A percentile compares a stretch with the other conserved stretches of the same genome.
phyloP scores from a whole-genome alignment of 257 asterid genomes.

The Solanum medicagineum region DNA sequence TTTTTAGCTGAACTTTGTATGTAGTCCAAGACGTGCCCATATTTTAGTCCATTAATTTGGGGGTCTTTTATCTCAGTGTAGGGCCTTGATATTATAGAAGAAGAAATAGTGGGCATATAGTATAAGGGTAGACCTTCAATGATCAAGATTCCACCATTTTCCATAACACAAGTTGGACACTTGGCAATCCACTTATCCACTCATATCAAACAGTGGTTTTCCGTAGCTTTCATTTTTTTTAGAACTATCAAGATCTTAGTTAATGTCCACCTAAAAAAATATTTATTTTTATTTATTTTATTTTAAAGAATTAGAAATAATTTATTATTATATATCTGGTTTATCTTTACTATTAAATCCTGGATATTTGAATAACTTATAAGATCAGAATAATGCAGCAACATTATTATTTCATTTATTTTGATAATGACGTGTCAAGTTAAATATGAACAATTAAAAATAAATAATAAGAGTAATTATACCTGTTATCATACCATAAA shows the following conservation, averaged over 20 bases:
- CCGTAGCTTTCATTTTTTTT: background rate
- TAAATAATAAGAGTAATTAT: too few relatives aligned
- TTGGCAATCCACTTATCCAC: background rate
- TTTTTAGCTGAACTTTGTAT: background rate
- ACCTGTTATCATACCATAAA: too few relatives aligned
- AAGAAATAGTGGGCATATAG: background rate
- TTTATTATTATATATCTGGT: too few relatives aligned
- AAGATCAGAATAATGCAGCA: too few relatives aligned
- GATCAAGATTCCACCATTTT: background rate
- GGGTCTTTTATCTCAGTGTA: background rate
- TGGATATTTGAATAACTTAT: too few relatives aligned
- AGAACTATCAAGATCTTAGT: background rate
- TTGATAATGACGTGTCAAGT: too few relatives aligned
- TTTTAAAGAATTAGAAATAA: too few relatives aligned
- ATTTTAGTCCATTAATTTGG: slow-evolving; percentile 1
- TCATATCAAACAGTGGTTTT: background rate
- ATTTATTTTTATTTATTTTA: too few relatives aligned
- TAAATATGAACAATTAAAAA: too few relatives aligned
- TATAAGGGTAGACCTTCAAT: background rate
- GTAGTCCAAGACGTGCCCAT: background rate
- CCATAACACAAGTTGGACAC: background rate
- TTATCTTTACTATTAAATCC: too few relatives aligned
- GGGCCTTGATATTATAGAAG: background rate
- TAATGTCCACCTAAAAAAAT: background rate
- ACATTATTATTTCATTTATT: too few relatives aligned